Evolutionary conservation across 2,329 filamentous ascomycete genomes (phyloP).

Genomic region (Diaporthe caulivora): DNA sequence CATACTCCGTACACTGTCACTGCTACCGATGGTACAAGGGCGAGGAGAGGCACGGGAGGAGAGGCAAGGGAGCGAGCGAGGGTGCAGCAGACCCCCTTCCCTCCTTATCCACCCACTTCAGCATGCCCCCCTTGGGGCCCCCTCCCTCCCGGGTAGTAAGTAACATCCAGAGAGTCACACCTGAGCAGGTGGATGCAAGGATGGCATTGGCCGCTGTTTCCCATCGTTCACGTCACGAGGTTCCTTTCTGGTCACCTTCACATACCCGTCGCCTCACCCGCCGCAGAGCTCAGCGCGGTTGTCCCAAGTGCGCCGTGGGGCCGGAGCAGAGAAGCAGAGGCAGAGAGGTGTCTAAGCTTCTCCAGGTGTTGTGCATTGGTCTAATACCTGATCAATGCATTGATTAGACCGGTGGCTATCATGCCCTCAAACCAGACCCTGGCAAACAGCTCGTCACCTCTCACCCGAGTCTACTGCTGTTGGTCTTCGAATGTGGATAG

Average conservation of each 20-base stretch:
- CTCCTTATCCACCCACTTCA: background rate
- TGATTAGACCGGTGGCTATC: background rate
- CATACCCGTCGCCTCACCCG: constrained; percentile 14
- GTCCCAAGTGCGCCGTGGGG: no score
- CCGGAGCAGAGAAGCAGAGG: background rate
- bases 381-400: constrained; percentile 13
- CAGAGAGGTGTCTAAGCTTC: constrained; percentile 10
- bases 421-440: background rate
- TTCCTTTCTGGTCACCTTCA: constrained; percentile 12
- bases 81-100: constrained; percentile 5
- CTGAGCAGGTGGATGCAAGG: constrained; percentile 19
- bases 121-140: background rate
- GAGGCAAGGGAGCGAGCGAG: constrained; percentile 1
- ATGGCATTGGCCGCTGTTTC: constrained; percentile 26
- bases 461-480: constrained; percentile 1
- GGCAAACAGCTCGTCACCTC: background rate
- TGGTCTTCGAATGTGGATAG: background rate
- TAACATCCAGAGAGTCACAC: constrained; percentile 12
- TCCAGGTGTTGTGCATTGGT: background rate
- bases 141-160: background rate
- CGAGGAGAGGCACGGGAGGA: background rate
- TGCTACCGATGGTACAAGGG: background rate
- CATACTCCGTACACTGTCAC: no score
- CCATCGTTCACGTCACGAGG: constrained; percentile 14
- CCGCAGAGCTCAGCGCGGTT: constrained; percentile 2